Evolutionary conservation across 2,329 filamentous ascomycete species (phyloP).

Genomic region (Clarireedia paspali): DNA sequence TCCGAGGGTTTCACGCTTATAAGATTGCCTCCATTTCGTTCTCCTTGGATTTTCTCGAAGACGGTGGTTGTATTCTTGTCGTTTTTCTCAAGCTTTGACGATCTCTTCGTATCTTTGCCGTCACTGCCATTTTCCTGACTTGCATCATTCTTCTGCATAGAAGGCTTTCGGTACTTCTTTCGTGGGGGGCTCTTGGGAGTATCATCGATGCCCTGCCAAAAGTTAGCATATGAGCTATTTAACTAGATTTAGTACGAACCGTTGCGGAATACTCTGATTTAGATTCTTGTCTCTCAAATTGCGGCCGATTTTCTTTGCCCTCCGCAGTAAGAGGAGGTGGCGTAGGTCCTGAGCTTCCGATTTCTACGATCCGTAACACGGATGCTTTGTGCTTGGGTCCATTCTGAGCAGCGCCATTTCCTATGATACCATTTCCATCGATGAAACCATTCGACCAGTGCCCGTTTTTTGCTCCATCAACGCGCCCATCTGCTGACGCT

Average conservation of each 20-base stretch:
- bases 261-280: slow-evolving; percentile 23
- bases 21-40: slow-evolving; percentile 17
- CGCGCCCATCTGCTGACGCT: slow-evolving; percentile 5
- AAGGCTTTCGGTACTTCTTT: slow-evolving; percentile 20
- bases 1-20: slow-evolving; percentile 21
- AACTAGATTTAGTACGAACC: slow-evolving; percentile 14
- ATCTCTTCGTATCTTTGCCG: slow-evolving; percentile 3
- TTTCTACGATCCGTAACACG: slow-evolving; percentile 25
- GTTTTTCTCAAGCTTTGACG: not conserved
- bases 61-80: slow-evolving; percentile 7
- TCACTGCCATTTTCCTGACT: slow-evolving; percentile 11
- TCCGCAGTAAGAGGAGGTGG: slow-evolving; percentile 9
- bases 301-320: slow-evolving; percentile 14
- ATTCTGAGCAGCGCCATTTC: not conserved
- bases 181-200: slow-evolving; percentile 21
- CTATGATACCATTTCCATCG: slow-evolving; percentile 10
- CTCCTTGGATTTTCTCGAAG: slow-evolving; percentile 21
- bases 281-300: slow-evolving; percentile 20
- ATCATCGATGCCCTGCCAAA: slow-evolving; percentile 25
- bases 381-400: slow-evolving; percentile 14
- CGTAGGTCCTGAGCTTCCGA: slow-evolving; percentile 11
- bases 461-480: slow-evolving; percentile 1
- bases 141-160: slow-evolving; percentile 19
- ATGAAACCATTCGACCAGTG: not conserved
- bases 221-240: slow-evolving; percentile 7